Evolutionary conservation across 805 yeast species (phyloP).

Genomic region (Metschnikowia lachancei): DNA sequence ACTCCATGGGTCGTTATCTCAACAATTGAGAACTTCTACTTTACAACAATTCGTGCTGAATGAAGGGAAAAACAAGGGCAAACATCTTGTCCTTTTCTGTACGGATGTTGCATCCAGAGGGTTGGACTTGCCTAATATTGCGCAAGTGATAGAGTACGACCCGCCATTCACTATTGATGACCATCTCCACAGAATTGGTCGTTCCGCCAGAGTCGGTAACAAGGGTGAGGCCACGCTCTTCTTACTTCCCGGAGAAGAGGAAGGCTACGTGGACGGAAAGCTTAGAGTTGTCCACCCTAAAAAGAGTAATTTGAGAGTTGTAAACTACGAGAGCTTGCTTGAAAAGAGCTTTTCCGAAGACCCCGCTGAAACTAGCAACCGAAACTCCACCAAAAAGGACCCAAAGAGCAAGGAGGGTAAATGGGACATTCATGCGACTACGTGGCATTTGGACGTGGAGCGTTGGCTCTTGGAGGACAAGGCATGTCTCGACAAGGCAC

Average conservation of each 20-base stretch:
- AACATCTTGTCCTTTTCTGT: conserved; percentile 74
- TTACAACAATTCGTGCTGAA: conserved; percentile 55
- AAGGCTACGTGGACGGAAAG: conserved; percentile 65
- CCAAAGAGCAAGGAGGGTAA: conserved; percentile 41
- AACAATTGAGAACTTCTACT: conserved; percentile 77
- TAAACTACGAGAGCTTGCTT: conserved; percentile 35
- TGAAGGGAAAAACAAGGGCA: conserved; percentile 33
- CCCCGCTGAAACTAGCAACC: conserved; percentile 28
- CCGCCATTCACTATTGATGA: conserved; percentile 95
- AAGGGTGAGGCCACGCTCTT: conserved; percentile 76
- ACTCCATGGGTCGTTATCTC: conserved; percentile 88
- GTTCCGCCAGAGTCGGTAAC: conserved; percentile 97
- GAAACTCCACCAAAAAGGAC: conserved; percentile 28
- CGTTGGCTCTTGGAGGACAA: conserved; percentile 78
- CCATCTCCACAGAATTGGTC: conserved; percentile 93
- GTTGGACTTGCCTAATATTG: conserved; percentile 81
- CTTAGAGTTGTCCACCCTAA: conserved; percentile 40
- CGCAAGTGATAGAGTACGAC: conserved; percentile 86
- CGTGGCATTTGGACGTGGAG: conserved; percentile 91
- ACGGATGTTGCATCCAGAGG: conserved; percentile 99
- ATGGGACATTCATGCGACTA: conserved; percentile 95
- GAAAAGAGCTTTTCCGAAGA: conserved; percentile 35
- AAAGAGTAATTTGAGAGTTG: conserved; percentile 31
- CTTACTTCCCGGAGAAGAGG: conserved; percentile 86
- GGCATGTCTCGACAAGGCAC: conserved; percentile 60